A percentile compares a stretch with the other conserved stretches of the same genome.
Conservation (phyloP, 306 rosid species). For the Medicago ruthenica region DNA sequence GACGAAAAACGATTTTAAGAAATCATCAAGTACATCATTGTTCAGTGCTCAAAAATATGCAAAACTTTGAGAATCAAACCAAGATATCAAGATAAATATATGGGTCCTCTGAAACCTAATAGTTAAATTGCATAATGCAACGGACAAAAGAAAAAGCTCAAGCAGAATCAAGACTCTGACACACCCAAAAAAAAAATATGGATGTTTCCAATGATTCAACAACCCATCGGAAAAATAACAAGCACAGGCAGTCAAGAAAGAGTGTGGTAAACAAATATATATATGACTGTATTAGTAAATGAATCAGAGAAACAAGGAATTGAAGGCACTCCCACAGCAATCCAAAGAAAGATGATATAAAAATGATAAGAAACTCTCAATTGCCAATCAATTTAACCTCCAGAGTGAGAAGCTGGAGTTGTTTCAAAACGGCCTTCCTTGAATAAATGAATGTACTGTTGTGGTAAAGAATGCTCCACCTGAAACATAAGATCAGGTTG, state of each 20-base stretch:
- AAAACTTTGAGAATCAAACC: constrained; percentile 32
- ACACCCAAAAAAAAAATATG: constrained; percentile 25
- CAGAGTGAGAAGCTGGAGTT: constrained; percentile 90
- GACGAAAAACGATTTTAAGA: constrained; percentile 13
- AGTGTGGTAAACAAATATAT: constrained; percentile 38
- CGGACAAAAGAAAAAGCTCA: constrained; percentile 39
- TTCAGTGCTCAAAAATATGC: constrained; percentile 40
- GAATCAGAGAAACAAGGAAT: constrained; percentile 51
- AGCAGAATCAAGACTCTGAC: constrained; percentile 46
- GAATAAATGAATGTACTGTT: constrained; percentile 71
- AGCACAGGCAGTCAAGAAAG: constrained; percentile 40
- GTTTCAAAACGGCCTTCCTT: constrained; percentile 91
- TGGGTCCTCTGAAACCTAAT: neutral
- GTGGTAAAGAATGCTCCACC: constrained; percentile 97
- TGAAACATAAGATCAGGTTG: constrained; percentile 46
- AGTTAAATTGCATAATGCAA: constrained; percentile 25
- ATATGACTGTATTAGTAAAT: constrained; percentile 44
- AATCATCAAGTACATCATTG: constrained; percentile 32
- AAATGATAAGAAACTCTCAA: constrained; percentile 38
- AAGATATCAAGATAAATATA: neutral
- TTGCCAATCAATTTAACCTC: constrained; percentile 68
- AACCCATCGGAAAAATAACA: constrained; percentile 44
- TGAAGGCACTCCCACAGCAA: constrained; percentile 50
- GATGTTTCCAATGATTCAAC: constrained; percentile 46
- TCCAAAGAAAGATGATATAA: constrained; percentile 46